A percentile compares a stretch with the other conserved stretches of the same genome.
These are phyloP conservation scores for Zymoseptoria crescenta DNA, from an alignment of 2,329 filamentous ascomycete genomes.

Conservation along the genomic window DNA sequence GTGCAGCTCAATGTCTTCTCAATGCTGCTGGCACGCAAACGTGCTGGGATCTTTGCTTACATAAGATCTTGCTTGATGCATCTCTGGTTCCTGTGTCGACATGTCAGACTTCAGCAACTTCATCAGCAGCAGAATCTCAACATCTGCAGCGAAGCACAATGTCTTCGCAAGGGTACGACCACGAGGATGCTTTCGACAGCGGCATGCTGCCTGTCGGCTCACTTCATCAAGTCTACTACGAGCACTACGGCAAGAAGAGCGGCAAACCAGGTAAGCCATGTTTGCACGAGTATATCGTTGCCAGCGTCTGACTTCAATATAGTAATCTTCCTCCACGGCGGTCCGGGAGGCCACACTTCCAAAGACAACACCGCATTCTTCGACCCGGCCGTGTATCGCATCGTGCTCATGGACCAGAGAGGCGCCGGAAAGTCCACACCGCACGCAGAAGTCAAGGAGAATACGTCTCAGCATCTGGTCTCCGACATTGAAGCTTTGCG, in stretches of 20 bases:
- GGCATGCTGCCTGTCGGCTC: slow-evolving; percentile 48
- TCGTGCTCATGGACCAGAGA: slow-evolving; percentile 36
- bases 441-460: slow-evolving; percentile 9
- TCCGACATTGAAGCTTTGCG: slow-evolving; percentile 10
- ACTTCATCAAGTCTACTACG: slow-evolving; percentile 11
- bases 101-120: no score
- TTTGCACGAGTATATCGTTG: background rate
- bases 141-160: no score
- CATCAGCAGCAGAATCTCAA: no score
- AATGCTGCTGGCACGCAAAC: no score
- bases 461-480: slow-evolving; percentile 12
- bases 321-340: slow-evolving; percentile 15
- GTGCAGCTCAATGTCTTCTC: no score
- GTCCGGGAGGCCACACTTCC: slow-evolving; percentile 11
- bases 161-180: background rate
- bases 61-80: no score
- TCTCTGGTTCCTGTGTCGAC: no score
- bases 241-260: slow-evolving; percentile 11
- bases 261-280: slow-evolving; percentile 6
- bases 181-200: slow-evolving; percentile 62
- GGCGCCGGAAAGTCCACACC: slow-evolving; percentile 31
- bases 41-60: no score
- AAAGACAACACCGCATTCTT: slow-evolving; percentile 10
- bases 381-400: slow-evolving; percentile 30
- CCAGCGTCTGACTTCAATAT: background rate